These are phyloP conservation scores for Rhizophora mangle DNA, from an alignment of 345 rosid species.

Conservation along the genomic window DNA sequence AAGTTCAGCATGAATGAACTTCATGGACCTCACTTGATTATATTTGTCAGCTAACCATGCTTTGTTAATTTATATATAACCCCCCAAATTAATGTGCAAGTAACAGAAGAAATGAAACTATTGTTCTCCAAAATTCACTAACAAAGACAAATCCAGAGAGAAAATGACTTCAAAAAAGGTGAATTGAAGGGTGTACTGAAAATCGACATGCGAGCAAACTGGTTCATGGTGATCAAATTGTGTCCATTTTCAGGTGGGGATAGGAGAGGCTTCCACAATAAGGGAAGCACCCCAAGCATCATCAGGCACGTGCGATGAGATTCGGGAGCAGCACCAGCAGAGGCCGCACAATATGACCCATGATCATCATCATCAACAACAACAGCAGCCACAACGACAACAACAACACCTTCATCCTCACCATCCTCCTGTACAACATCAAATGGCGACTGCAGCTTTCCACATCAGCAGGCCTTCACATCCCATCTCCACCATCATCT, in stretches of 20 bases:
- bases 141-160: neutral
- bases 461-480: slow-evolving; percentile 82
- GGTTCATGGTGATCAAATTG: slow-evolving; percentile 8
- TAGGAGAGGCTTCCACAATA: slow-evolving; percentile 63
- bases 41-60: slow-evolving; percentile 36
- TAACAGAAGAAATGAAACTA: slow-evolving; percentile 11
- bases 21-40: slow-evolving; percentile 41
- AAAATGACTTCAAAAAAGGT: slow-evolving; percentile 4
- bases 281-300: slow-evolving; percentile 46
- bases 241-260: slow-evolving; percentile 59
- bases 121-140: slow-evolving; percentile 12
- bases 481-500: slow-evolving; percentile 72
- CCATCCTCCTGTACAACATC: slow-evolving; percentile 23
- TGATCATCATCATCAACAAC: slow-evolving; percentile 48
- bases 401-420: slow-evolving; percentile 12
- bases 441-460: slow-evolving; percentile 55
- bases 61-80: neutral
- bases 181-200: slow-evolving; percentile 9
- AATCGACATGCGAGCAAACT: slow-evolving; percentile 43
- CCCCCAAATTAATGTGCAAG: slow-evolving; percentile 12
- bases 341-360: slow-evolving; percentile 51
- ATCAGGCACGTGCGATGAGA: slow-evolving; percentile 51
- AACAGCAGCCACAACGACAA: slow-evolving; percentile 22
- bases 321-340: slow-evolving; percentile 42
- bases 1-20: slow-evolving; percentile 31